Percentiles rank a stretch among this genome's conserved stretches.
Evolutionary conservation across 2,329 filamentous ascomycete species (phyloP).

Genomic region (Colletotrichum higginsianum): DNA sequence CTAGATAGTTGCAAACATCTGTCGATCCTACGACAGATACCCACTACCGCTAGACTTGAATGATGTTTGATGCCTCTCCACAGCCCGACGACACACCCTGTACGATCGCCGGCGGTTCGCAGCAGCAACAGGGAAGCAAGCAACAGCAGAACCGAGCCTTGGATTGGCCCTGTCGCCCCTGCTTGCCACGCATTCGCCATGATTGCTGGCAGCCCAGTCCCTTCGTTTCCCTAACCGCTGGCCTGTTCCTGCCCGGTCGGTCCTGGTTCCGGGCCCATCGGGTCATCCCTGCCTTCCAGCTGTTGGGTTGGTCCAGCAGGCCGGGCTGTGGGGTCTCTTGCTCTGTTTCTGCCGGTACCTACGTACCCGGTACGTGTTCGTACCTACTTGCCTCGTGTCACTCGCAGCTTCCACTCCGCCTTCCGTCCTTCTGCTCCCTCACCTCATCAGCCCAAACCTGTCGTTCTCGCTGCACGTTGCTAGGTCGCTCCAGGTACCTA

Average conservation of each 20-base stretch:
- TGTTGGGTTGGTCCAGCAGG: slow-evolving; percentile 20
- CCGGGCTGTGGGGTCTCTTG: slow-evolving; percentile 15
- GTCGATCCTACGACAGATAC: no score
- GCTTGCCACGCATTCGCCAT: slow-evolving; percentile 12
- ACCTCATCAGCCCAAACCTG: slow-evolving; percentile 25
- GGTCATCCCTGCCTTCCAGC: slow-evolving; percentile 20
- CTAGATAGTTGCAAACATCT: no score
- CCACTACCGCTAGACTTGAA: no score
- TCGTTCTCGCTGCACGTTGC: slow-evolving; percentile 26
- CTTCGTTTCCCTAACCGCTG: slow-evolving; percentile 24
- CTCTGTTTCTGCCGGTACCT: slow-evolving; percentile 9
- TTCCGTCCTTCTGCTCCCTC: slow-evolving; percentile 2
- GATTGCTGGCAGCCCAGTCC: slow-evolving; percentile 3
- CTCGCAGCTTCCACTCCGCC: neutral
- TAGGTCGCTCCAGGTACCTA: slow-evolving; percentile 15
- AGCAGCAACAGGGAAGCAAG: slow-evolving; percentile 12
- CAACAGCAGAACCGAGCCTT: slow-evolving; percentile 2
- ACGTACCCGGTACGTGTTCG: no score
- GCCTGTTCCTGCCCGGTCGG: slow-evolving; percentile 21
- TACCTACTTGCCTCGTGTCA: neutral
- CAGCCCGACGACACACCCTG: no score
- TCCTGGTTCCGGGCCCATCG: slow-evolving; percentile 32
- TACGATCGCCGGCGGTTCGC: slow-evolving; percentile 24
- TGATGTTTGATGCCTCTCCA: no score
- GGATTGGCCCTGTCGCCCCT: neutral